Evolutionary conservation across 202 grass and related monocot species (phyloP).

Genomic region (Cymbopogon flexuosus): DNA sequence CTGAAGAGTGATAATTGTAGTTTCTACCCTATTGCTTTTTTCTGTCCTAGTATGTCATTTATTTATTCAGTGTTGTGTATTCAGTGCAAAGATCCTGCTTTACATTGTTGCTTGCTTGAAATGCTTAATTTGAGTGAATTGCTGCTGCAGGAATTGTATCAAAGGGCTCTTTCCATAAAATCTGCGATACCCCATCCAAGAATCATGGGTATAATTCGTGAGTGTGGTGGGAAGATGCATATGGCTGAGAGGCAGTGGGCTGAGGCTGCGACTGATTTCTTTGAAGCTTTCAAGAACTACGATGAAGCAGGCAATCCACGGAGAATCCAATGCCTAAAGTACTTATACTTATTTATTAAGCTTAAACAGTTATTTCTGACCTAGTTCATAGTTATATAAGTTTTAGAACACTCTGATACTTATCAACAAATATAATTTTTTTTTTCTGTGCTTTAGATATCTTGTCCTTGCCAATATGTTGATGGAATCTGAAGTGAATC

Average conservation of each 20-base stretch:
- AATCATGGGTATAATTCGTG: slow-evolving; percentile 99
- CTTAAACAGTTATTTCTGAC: slow-evolving; percentile 16
- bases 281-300: slow-evolving; percentile 99
- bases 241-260: slow-evolving; percentile 97
- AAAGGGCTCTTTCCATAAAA: slow-evolving; percentile 97
- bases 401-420: background rate
- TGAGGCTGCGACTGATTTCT: slow-evolving; percentile 96
- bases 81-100: background rate
- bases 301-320: slow-evolving; percentile 97
- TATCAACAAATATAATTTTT: background rate
- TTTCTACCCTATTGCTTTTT: background rate
- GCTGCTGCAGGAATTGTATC: slow-evolving; percentile 75
- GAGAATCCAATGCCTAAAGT: slow-evolving; percentile 96
- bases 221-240: slow-evolving; percentile 99
- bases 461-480: slow-evolving; percentile 99
- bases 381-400: slow-evolving; percentile 1
- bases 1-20: background rate
- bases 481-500: slow-evolving; percentile 99
- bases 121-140: slow-evolving; percentile 14
- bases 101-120: slow-evolving; percentile 8
- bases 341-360: slow-evolving; percentile 24
- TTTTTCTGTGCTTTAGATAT: slow-evolving; percentile 50
- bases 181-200: slow-evolving; percentile 97
- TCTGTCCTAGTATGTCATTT: background rate
- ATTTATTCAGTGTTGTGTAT: background rate